These are phyloP conservation scores for Didymellaceae sp. DNA, from an alignment of 2,329 filamentous ascomycete species.

Conservation along the genomic window DNA sequence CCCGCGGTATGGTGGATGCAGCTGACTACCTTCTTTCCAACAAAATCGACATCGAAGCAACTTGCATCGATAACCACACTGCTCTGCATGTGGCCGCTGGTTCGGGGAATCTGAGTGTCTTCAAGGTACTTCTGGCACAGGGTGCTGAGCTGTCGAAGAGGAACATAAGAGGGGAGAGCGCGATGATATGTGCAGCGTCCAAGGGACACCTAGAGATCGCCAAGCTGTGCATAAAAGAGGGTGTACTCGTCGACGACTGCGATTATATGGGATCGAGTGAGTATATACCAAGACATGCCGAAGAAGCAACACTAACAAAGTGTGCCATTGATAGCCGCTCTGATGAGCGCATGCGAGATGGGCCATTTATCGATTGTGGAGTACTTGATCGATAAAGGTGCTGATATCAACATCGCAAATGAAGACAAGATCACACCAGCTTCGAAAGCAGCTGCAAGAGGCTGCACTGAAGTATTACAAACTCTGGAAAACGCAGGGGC, in stretches of 20 bases:
- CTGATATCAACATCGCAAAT: slow-evolving; percentile 22
- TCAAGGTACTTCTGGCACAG: slow-evolving; percentile 24
- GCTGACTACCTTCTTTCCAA: slow-evolving; percentile 24
- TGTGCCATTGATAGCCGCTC: slow-evolving; percentile 17
- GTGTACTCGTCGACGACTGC: neutral
- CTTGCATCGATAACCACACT: slow-evolving; percentile 24
- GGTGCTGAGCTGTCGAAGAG: slow-evolving; percentile 26
- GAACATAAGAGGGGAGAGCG: slow-evolving; percentile 21
- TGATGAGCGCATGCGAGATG: slow-evolving; percentile 22
- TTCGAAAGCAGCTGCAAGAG: slow-evolving; percentile 22
- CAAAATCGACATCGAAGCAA: slow-evolving; percentile 24
- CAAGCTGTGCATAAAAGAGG: slow-evolving; percentile 22
- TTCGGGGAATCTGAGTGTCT: slow-evolving; percentile 20
- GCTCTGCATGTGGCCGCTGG: slow-evolving; percentile 30
- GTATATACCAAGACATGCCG: neutral
- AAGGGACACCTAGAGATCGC: slow-evolving; percentile 22
- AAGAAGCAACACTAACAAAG: neutral
- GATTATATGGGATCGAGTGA: neutral
- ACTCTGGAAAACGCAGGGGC: slow-evolving; percentile 19
- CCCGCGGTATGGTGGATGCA: slow-evolving; percentile 19
- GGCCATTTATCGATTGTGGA: slow-evolving; percentile 24
- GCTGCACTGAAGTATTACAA: slow-evolving; percentile 20
- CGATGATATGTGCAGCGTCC: slow-evolving; percentile 25
- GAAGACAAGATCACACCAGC: slow-evolving; percentile 20
- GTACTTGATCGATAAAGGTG: slow-evolving; percentile 24